These are phyloP conservation scores for Epithemia pelagica DNA, from an alignment of 108 stramenopile genomes.

Conservation along the genomic window DNA sequence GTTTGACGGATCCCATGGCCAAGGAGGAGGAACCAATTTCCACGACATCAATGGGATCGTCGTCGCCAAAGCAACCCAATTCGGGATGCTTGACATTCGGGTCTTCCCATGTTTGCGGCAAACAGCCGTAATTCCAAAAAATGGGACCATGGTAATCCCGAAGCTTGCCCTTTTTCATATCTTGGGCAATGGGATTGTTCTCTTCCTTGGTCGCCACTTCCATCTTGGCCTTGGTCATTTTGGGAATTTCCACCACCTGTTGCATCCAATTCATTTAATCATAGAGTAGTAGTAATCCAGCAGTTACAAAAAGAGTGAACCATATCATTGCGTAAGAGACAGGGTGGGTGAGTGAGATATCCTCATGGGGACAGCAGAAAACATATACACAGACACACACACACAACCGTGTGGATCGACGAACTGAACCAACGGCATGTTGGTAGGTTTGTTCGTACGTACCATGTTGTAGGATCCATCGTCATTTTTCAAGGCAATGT, in stretches of 20 bases:
- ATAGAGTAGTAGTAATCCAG: too few species aligned
- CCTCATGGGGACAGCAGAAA: too few species aligned
- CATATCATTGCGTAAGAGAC: too few species aligned
- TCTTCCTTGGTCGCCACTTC: constrained; percentile 97
- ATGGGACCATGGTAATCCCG: constrained; percentile 97
- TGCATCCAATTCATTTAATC: too few species aligned
- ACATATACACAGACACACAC: neutral
- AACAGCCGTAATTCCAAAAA: constrained; percentile 99
- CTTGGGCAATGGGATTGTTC: constrained; percentile 95
- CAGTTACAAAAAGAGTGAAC: too few species aligned
- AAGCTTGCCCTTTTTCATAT: constrained; percentile 98
- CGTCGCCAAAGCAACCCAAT: constrained; percentile 89
- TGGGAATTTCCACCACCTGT: constrained; percentile 92
- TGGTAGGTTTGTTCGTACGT: neutral
- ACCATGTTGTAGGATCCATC: constrained; percentile 81
- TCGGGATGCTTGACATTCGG: constrained; percentile 89
- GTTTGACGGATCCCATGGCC: constrained; percentile 82
- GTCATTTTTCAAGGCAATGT: constrained; percentile 64
- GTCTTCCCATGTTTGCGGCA: constrained; percentile 99
- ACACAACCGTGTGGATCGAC: too few species aligned
- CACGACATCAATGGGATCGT: constrained; percentile 99
- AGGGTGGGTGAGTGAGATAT: too few species aligned
- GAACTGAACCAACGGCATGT: too few species aligned
- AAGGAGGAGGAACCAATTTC: constrained; percentile 89
- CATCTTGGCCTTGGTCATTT: constrained; percentile 98